These are phyloP conservation scores for Monosporozyma servazzii DNA, from an alignment of 805 yeast genomes.

Conservation along the genomic window DNA sequence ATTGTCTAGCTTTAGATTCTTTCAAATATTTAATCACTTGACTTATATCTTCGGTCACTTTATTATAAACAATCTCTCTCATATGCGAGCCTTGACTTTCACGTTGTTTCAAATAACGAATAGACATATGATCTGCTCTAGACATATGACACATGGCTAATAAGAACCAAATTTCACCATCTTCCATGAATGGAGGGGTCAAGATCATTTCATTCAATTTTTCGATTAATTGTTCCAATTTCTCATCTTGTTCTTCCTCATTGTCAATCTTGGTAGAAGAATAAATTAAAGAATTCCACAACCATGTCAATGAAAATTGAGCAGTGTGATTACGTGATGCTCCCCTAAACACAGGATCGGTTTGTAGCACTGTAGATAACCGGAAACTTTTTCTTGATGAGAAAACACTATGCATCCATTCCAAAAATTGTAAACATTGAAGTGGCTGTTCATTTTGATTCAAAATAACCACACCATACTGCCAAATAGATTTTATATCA, in stretches of 20 bases:
- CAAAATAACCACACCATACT: conserved; percentile 50
- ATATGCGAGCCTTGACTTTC: not conserved
- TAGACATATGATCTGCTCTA: conserved; percentile 20
- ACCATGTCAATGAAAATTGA: conserved; percentile 20
- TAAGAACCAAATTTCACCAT: conserved; percentile 26
- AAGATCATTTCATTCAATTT: conserved; percentile 22
- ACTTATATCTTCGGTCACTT: not conserved
- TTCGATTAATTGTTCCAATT: conserved; percentile 16
- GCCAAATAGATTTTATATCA: conserved; percentile 55
- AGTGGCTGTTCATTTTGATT: conserved; percentile 9
- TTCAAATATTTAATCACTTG: not conserved
- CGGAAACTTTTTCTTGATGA: conserved; percentile 16
- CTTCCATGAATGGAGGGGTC: conserved; percentile 29
- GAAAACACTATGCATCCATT: conserved; percentile 24
- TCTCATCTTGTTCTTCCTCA: conserved; percentile 2
- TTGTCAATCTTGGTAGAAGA: conserved; percentile 2
- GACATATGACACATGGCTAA: conserved; percentile 21
- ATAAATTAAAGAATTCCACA: conserved; percentile 20
- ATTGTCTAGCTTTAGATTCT: conserved; percentile 6
- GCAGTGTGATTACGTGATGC: conserved; percentile 27
- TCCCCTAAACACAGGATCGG: conserved; percentile 23
- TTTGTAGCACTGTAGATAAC: conserved; percentile 8
- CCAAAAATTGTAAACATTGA: conserved; percentile 16
- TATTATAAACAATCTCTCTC: not conserved
- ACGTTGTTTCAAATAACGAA: conserved; percentile 4